Percentiles rank a stretch among this genome's conserved stretches.
Evolutionary conservation across 495 filamentous ascomycete genomes (phyloP).

Genomic region (Podospora pseudopauciseta): DNA sequence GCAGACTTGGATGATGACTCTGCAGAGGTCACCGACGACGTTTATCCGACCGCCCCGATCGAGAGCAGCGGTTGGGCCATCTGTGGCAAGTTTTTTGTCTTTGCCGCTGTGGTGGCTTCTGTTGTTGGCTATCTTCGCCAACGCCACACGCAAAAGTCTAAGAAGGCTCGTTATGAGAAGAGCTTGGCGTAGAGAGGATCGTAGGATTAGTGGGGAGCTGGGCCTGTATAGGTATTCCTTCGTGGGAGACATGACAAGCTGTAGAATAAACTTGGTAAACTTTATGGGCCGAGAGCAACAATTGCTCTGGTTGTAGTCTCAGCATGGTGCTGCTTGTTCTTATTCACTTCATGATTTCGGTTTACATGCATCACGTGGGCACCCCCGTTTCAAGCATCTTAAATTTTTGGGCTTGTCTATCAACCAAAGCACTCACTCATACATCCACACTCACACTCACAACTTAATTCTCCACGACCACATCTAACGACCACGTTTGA

Average conservation of each 20-base stretch:
- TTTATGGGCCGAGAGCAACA: background rate
- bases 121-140: conserved; percentile 29
- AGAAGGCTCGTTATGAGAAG: conserved; percentile 19
- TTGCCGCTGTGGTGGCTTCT: conserved; percentile 36
- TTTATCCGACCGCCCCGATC: conserved; percentile 9
- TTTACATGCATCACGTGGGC: conserved; percentile 20
- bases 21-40: conserved; percentile 8
- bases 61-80: conserved; percentile 29
- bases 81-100: conserved; percentile 37
- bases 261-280: background rate
- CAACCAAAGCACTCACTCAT: background rate
- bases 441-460: conserved; percentile 1
- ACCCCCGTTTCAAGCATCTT: conserved; percentile 20
- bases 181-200: background rate
- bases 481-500: conserved; percentile 2
- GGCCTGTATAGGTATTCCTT: background rate
- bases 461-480: background rate
- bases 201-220: background rate
- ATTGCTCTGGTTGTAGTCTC: background rate
- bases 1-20: conserved; percentile 18
- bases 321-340: background rate
- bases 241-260: background rate
- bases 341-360: background rate
- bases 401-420: conserved; percentile 15
- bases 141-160: conserved; percentile 7